These are phyloP conservation scores for Paecilomyces dactylethromorphus DNA, from an alignment of 2,329 filamentous ascomycete species.

Conservation along the genomic window DNA sequence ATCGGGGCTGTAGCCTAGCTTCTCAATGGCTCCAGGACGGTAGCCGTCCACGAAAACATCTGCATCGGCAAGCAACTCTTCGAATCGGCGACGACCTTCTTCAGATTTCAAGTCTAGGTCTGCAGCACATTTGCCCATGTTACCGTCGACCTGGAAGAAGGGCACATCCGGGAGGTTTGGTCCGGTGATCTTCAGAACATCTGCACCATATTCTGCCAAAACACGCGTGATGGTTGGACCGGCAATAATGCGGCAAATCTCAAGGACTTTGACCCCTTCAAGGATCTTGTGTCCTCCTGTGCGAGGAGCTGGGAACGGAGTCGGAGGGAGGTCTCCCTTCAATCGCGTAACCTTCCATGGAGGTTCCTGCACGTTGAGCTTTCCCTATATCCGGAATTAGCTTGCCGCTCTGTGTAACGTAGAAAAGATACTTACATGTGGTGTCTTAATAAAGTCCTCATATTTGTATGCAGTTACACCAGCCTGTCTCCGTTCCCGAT, in stretches of 20 bases:
- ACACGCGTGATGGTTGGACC: constrained; percentile 66
- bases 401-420: background rate
- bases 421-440: constrained; percentile 38
- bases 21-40: constrained; percentile 58
- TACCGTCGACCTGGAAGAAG: constrained; percentile 66
- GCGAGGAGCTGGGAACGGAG: constrained; percentile 22
- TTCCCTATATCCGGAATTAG: constrained; percentile 15
- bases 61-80: constrained; percentile 53
- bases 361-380: constrained; percentile 28
- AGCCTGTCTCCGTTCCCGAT: constrained; percentile 51
- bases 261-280: constrained; percentile 63
- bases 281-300: constrained; percentile 27
- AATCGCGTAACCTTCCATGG: constrained; percentile 28
- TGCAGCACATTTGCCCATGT: constrained; percentile 62
- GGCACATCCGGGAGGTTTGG: constrained; percentile 63
- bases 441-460: constrained; percentile 52
- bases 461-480: constrained; percentile 55
- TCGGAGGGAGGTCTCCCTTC: constrained; percentile 19
- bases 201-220: constrained; percentile 68
- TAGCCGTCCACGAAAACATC: constrained; percentile 67
- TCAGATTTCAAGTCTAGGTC: constrained; percentile 56
- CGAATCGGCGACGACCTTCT: constrained; percentile 50
- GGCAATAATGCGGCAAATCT: constrained; percentile 69
- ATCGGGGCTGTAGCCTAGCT: constrained; percentile 57
- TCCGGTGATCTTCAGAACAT: constrained; percentile 66